Percentiles rank a stretch among this genome's conserved stretches.
These are phyloP conservation scores for Senna siamea DNA, from an alignment of 306 rosid genomes.

Conservation along the genomic window DNA sequence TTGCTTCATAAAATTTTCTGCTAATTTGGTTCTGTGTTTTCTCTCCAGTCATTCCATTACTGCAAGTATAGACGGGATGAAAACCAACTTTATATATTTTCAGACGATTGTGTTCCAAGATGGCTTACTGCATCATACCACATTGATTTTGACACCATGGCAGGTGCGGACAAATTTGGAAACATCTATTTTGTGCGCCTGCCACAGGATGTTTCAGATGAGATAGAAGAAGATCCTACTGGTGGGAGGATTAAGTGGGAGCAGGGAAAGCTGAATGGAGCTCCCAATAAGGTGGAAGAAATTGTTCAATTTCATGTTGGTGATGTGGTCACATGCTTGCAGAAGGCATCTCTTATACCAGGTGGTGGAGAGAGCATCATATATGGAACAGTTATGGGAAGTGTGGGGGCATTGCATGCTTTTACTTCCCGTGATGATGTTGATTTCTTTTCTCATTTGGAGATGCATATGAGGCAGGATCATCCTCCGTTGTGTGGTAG, in stretches of 20 bases:
- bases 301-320: slow-evolving; percentile 93
- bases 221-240: slow-evolving; percentile 98
- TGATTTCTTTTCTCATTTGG: slow-evolving; percentile 96
- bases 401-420: slow-evolving; percentile 91
- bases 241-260: slow-evolving; percentile 99
- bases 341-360: slow-evolving; percentile 96
- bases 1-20: slow-evolving; percentile 2
- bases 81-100: slow-evolving; percentile 91
- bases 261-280: slow-evolving; percentile 95
- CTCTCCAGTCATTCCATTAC: slow-evolving; percentile 95
- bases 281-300: slow-evolving; percentile 96
- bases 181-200: slow-evolving; percentile 86
- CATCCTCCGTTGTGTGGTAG: slow-evolving; percentile 96
- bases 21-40: slow-evolving; percentile 36
- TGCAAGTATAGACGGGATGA: slow-evolving; percentile 97
- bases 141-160: slow-evolving; percentile 97
- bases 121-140: slow-evolving; percentile 96
- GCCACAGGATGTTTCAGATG: slow-evolving; percentile 92
- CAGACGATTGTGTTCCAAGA: slow-evolving; percentile 96
- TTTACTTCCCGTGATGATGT: slow-evolving; percentile 97
- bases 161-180: slow-evolving; percentile 98
- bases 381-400: slow-evolving; percentile 95
- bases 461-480: slow-evolving; percentile 98
- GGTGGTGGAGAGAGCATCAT: slow-evolving; percentile 95
- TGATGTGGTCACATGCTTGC: slow-evolving; percentile 78